phyloP scores from a whole-genome alignment of 768 basidiomycete genomes.

The Panellus pusillus region DNA sequence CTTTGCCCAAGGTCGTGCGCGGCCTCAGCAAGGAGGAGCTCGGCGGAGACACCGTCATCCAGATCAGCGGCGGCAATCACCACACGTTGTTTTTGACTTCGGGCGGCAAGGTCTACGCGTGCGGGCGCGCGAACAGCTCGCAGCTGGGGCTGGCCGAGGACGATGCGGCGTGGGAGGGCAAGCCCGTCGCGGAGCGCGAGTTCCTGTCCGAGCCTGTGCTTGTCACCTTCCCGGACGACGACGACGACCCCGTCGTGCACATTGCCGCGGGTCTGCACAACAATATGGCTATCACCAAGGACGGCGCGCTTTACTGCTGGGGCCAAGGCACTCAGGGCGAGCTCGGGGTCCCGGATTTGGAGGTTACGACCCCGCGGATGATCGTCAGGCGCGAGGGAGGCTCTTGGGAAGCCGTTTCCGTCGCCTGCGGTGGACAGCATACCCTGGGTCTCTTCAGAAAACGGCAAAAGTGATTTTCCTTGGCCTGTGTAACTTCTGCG shows the following conservation, averaged over 20 bases:
- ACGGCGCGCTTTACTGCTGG: conserved; percentile 74
- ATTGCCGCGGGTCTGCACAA: conserved; percentile 72
- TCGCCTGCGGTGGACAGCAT: conserved; percentile 80
- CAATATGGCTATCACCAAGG: conserved; percentile 66
- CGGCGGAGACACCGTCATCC: conserved; percentile 58
- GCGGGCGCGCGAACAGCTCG: conserved; percentile 80
- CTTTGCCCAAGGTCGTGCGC: conserved; percentile 63
- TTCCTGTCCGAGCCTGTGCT: conserved; percentile 67
- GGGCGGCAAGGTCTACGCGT: conserved; percentile 81
- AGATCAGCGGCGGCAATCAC: conserved; percentile 83
- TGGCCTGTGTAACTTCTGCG: conserved; percentile 5
- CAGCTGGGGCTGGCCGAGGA: conserved; percentile 80
- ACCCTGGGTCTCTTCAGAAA: conserved; percentile 71
- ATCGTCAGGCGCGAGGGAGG: conserved; percentile 76
- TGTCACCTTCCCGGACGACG: conserved; percentile 59
- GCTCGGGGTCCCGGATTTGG: conserved; percentile 62
- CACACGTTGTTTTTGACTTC: conserved; percentile 89
- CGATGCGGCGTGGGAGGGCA: conserved; percentile 60
- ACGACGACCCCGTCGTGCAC: conserved; percentile 61
- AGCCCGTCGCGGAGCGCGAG: conserved; percentile 42
- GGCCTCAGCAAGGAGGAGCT: conserved; percentile 63
- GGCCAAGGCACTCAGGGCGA: conserved; percentile 79
- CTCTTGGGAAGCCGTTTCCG: conserved; percentile 62
- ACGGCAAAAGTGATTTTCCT: conserved; percentile 36
- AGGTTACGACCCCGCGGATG: conserved; percentile 61